Base-by-base conservation (phyloP, 2,329 filamentous ascomycete species). In the Scleromitrula shiraiana region DNA sequence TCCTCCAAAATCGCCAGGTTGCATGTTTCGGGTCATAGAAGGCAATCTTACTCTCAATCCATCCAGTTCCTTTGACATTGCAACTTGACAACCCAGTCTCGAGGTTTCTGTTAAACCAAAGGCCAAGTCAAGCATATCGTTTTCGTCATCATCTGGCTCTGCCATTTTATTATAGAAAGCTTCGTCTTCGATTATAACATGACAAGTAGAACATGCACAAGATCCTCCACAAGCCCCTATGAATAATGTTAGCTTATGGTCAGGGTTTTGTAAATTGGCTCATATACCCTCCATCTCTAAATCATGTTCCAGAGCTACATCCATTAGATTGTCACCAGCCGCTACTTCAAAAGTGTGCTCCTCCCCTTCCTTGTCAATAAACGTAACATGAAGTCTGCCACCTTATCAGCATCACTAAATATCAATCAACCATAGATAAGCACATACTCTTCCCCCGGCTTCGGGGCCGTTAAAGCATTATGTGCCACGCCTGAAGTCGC, bases 291-390 rank as follows among this genome's bases (percentile, higher is more conserved):
- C 93, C 91, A 98, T 97, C 67, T 98, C 93, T 35, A 98, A 73
- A 63, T 97, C 91, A 67, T 97, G 80, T 38, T 85, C 88, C 66
- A 96, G 91, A 19, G 91, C 93, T 62, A 98, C 91, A 62, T 97
- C 91, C 46, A 98, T 76, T 46, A 98, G 73, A 67, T 98, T 98
- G 68, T 95, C 89, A 41, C 93, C 93, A 59, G 85, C 81, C 12
- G 80, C 74, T 7, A 96, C 91, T 51, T 84, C 81, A 60, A 96
- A 80, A 52, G 83, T 87, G 65, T 87, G 76, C 56, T 82, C 75
- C 24, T 78, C 72, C 42, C 83, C 83, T 17, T 96, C 89, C 68
- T 97, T 96, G 67, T 96, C 90, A 57, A 97, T 77, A 65, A 97
- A 96, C 0, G 90, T 95, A 22, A 98, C 77, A 63, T 86, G 85